Evolutionary conservation across 176 grass and related monocot species (phyloP), one percentile per base, ranked within the genome.

Genomic region (Carex scoparia): DNA sequence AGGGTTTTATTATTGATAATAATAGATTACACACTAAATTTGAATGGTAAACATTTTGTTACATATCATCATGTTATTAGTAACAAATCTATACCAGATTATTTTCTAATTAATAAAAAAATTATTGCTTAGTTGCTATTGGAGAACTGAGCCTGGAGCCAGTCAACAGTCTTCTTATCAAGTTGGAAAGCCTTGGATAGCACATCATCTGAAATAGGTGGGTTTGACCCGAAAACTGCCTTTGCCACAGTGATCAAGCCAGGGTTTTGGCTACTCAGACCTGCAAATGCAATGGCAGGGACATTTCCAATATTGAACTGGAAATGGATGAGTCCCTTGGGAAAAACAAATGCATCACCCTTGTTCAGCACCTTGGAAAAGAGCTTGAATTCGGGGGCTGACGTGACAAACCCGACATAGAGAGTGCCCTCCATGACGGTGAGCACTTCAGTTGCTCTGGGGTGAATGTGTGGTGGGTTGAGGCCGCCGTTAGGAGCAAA

Each of bases 381-480:
- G 33, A 69, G 66, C 35, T 69, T 69, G 35, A 69, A 69, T 0
- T 42, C 35, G 0, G 66, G 66, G 37, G 14, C 13, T n/a, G 66
- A 69, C 6, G 66, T 69, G 14, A 69, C 66, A 37, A 69, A 69
- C 40, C 66, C 66, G 4, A 69, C 66, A 18, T 42, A 69, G 35
- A 69, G 66, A 8, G 66, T 69, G 5, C 35, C 66, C 35, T 69
- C 66, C 2, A 69, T 69, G 33, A 69, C 66, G 15, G 66, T 69
- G 5, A 69, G 66, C 33, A 69, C 66, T 69, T 69, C 66, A n/a
- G 66, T 69, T 69, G 66, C 66, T 40, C 66, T 69, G 66, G 66
- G 66, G 66, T 69, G 66, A 5, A 15, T 69, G 66, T 69, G 66
- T n/a, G 66, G 66, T n/a, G 66, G 66, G 66, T 69, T 69, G 66